These are phyloP conservation scores for Angophora floribunda DNA, from an alignment of 345 rosid genomes.

Conservation along the genomic window DNA sequence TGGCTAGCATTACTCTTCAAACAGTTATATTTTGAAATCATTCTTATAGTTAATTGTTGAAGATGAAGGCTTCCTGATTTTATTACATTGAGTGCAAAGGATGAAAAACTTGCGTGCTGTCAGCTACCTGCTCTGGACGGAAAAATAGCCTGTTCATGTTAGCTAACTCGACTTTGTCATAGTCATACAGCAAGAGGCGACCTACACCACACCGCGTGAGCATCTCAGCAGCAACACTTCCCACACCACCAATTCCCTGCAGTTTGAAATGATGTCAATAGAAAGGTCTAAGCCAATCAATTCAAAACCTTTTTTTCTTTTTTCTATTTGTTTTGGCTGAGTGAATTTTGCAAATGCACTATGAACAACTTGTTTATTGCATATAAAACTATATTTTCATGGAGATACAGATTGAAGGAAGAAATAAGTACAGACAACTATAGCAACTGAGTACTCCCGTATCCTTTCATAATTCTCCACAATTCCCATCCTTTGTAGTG, in stretches of 20 bases:
- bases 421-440: slow-evolving; percentile 69
- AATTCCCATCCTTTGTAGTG: slow-evolving; percentile 97
- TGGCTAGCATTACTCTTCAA: background rate
- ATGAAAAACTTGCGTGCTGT: background rate
- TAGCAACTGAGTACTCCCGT: slow-evolving; percentile 86
- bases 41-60: background rate
- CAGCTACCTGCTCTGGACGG: slow-evolving; percentile 85
- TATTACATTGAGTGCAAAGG: background rate
- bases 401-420: background rate
- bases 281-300: background rate
- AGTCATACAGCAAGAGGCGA: slow-evolving; percentile 89
- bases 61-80: background rate
- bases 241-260: slow-evolving; percentile 97
- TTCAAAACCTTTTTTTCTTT: background rate
- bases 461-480: slow-evolving; percentile 86
- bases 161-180: slow-evolving; percentile 93
- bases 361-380: background rate
- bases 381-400: background rate
- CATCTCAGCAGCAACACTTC: slow-evolving; percentile 99
- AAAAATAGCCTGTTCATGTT: slow-evolving; percentile 96
- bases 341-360: background rate
- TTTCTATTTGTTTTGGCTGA: background rate
- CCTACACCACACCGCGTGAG: slow-evolving; percentile 96
- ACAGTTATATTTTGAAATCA: background rate
- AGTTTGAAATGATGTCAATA: background rate